Evolutionary conservation across 2,329 filamentous ascomycete genomes (phyloP), one percentile per base, ranked within the genome.

Genomic region (Diaporthe sp.): DNA sequence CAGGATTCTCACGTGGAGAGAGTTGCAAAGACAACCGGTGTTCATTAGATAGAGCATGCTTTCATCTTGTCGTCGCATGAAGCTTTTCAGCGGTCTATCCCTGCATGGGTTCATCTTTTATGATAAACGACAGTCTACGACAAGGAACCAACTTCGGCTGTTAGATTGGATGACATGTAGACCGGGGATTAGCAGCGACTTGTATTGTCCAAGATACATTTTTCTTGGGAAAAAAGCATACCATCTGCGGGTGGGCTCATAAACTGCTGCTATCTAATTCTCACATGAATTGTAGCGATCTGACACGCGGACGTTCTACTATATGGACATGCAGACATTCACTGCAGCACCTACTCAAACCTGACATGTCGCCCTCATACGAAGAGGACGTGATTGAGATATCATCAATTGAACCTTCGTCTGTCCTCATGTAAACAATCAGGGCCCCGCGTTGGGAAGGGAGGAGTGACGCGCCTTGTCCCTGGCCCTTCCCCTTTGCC

Each of bases 1-100:
- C 39, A 55, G 4, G 39, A 74, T 15, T 28, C 61, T 8, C 57
- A 37, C 4, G 72, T 74, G 15, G 65, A 63, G 31, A 61, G n/a
- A 10, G 72, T 76, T 13, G 75, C 49, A 12, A 58, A 71, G 65
- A 71, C 72, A 10, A 74, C 72, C 7, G 57, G 75, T n/a, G 65
- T 71, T 53, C 74, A 70, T 12, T 76, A 74, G 65, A 71, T 13
- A 44, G 8, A 17, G 31, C 51, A 10, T 55, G 25, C 9, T 42
- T 44, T 49, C 9, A 25, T 31, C 10, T 37, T 49, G 25, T 20
- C 2, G 17, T 39, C 20, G n/a, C n/a, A 70, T 55, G 9, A 28
- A 25, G 12, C 65, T 22, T 55, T 55, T 28, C 22, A 70, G 47
- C 65, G 31, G 22, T 55, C 65, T 68, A 15, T 8, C 47, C 47